phyloP scores from a whole-genome alignment of 1,139 yeast species.

The Pichia sp. region DNA sequence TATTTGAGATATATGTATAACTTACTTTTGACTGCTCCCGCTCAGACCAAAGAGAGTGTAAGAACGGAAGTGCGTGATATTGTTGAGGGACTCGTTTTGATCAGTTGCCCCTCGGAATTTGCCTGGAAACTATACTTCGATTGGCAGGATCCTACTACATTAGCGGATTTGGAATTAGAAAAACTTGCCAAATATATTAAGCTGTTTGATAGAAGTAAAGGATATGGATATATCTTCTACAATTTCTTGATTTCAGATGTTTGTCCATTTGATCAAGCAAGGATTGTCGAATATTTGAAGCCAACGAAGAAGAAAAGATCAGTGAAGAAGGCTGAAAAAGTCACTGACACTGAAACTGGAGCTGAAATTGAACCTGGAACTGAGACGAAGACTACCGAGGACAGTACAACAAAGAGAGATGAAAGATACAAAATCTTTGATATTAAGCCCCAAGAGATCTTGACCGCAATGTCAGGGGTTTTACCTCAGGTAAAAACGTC shows the following conservation, averaged over 20 bases:
- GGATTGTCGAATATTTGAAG: conserved; percentile 29
- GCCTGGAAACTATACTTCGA: conserved; percentile 81
- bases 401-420: background rate
- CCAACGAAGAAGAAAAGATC: conserved; percentile 26
- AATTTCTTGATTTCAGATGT: conserved; percentile 62
- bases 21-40: conserved; percentile 46
- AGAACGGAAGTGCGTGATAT: conserved; percentile 47
- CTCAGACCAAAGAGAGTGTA: conserved; percentile 37
- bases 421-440: conserved; percentile 6
- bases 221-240: conserved; percentile 59
- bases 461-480: conserved; percentile 53
- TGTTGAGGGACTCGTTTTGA: conserved; percentile 70
- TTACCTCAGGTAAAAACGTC: conserved; percentile 45
- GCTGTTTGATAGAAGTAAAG: conserved; percentile 47
- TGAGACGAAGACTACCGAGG: background rate
- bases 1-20: conserved; percentile 55
- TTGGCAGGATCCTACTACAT: conserved; percentile 56
- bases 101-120: conserved; percentile 54
- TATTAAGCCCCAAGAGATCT: conserved; percentile 41
- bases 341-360: too few relatives aligned
- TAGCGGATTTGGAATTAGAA: conserved; percentile 48
- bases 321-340: conserved; percentile 2
- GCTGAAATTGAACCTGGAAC: background rate
- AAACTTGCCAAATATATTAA: conserved; percentile 48
- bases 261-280: conserved; percentile 47